Evolutionary conservation across 768 basidiomycete genomes (phyloP), one percentile per base, ranked within the genome.

Genomic region (Kwoniella sp.): DNA sequence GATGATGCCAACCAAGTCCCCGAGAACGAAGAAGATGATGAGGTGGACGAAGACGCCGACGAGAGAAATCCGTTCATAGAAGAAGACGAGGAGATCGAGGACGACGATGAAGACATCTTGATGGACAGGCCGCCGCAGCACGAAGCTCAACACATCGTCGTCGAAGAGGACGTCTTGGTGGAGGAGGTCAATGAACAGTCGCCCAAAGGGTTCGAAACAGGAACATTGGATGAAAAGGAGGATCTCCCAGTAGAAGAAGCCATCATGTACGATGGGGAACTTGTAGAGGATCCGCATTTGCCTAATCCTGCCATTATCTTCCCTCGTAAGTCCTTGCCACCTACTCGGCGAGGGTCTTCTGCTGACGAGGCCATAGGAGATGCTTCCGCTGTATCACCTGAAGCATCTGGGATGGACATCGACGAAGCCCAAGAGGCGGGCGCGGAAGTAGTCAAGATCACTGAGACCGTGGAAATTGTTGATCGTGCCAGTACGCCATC

Each of bases 21-120:
- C 29, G 64, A 65, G 15, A 64, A 65, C 4, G 55, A 64, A 30
- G 63, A 58, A 13, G 56, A 58, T n/a, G 50, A 59, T 8, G 64
- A 59, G 20, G 50, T 54, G 34, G 23, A 58, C 12, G 50, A 59
- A 13, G 50, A 54, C 4, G 57, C 53, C 20, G 58, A 53, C 7
- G 17, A 61, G 25, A 45, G 12, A 22, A 48, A 37, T 12, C 56
- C 25, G 26, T 29, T 15, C 38, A 28, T 20, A 1, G 50, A 51
- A 30, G 48, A 37, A 28, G 54, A 48, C n/a, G 34, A 25, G 26
- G 60, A 63, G 17, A 52, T 50, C 38, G 58, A 29, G 8, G 65
- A 23, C 9, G 29, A 50, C 4, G 65, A 52, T 9, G 68, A 70
- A 34, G 61, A 29, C 28, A 12, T 53, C 30, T 50, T 52, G 11